These are phyloP conservation scores for Boechera retrofracta DNA, from an alignment of 345 rosid genomes.

Conservation along the genomic window DNA sequence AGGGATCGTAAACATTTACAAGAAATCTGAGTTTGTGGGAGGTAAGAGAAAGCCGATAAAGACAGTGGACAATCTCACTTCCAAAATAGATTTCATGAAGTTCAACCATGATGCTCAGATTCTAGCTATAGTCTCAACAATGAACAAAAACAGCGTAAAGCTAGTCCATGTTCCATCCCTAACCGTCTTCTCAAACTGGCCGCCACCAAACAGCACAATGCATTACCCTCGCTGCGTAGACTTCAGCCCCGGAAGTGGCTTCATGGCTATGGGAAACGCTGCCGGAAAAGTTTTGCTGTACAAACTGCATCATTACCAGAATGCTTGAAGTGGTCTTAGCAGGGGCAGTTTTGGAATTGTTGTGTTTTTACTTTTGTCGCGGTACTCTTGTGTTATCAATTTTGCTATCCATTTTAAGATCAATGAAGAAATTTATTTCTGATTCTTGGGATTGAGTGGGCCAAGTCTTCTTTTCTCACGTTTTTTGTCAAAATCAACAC, in stretches of 20 bases:
- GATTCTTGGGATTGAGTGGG: slow-evolving; percentile 28
- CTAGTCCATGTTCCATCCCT: slow-evolving; percentile 73
- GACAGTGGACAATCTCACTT: slow-evolving; percentile 77
- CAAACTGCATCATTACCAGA: slow-evolving; percentile 82
- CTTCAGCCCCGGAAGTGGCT: slow-evolving; percentile 93
- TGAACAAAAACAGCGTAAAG: slow-evolving; percentile 80
- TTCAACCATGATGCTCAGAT: slow-evolving; percentile 84
- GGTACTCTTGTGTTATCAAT: slow-evolving; percentile 30
- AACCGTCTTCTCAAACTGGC: slow-evolving; percentile 84
- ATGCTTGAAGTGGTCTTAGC: slow-evolving; percentile 56
- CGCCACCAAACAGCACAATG: slow-evolving; percentile 58
- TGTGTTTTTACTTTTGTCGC: slow-evolving; percentile 8
- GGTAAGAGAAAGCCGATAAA: slow-evolving; percentile 85
- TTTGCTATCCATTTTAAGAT: neutral
- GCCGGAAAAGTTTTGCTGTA: slow-evolving; percentile 82
- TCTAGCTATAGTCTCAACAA: slow-evolving; percentile 75
- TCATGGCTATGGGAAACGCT: slow-evolving; percentile 89
- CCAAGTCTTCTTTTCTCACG: slow-evolving; percentile 19
- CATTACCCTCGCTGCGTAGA: slow-evolving; percentile 84
- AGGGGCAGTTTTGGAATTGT: slow-evolving; percentile 33
- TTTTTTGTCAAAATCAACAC: slow-evolving; percentile 21
- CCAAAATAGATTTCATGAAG: slow-evolving; percentile 78
- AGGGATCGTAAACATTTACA: slow-evolving; percentile 89
- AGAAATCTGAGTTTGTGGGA: slow-evolving; percentile 74
- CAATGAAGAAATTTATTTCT: slow-evolving; percentile 23